phyloP scores from a whole-genome alignment of 495 filamentous ascomycete genomes.

The Aspergillus ellipticus region DNA sequence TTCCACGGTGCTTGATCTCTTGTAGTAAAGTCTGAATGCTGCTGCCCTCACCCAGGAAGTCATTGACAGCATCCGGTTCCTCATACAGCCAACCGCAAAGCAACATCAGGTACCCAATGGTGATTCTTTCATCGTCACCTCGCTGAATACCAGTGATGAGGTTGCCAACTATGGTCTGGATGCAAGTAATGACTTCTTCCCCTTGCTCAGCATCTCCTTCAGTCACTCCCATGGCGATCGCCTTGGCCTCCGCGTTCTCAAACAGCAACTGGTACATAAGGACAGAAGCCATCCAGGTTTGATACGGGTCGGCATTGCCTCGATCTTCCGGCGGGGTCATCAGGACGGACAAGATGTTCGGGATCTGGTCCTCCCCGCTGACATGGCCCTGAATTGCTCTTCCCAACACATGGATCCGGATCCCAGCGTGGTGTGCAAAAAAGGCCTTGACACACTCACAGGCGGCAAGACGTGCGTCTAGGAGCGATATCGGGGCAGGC shows the following conservation, averaged over 20 bases:
- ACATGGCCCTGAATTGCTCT: constrained; percentile 86
- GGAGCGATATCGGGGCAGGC: constrained; percentile 57
- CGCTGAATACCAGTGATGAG: constrained; percentile 71
- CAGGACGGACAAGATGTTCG: constrained; percentile 86
- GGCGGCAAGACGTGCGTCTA: constrained; percentile 79
- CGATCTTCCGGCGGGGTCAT: constrained; percentile 57
- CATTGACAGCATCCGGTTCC: constrained; percentile 84
- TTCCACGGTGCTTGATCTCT: constrained; percentile 59
- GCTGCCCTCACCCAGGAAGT: constrained; percentile 93
- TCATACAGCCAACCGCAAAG: constrained; percentile 93
- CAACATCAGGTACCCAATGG: constrained; percentile 86
- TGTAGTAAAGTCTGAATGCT: constrained; percentile 82
- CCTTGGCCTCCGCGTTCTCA: constrained; percentile 77
- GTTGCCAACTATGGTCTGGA: constrained; percentile 80
- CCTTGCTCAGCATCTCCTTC: constrained; percentile 88
- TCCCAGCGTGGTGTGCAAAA: constrained; percentile 71
- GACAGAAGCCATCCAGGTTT: constrained; percentile 87
- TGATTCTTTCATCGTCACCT: constrained; percentile 74
- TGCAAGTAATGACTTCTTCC: constrained; percentile 93
- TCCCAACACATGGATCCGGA: constrained; percentile 77
- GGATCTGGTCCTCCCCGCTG: constrained; percentile 73
- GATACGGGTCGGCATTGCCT: constrained; percentile 74
- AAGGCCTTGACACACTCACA: constrained; percentile 92
- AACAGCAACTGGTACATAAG: constrained; percentile 85
- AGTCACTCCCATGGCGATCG: constrained; percentile 71